Base-by-base conservation (phyloP, 768 basidiomycete species). In the Xerocomus potaroensis region DNA sequence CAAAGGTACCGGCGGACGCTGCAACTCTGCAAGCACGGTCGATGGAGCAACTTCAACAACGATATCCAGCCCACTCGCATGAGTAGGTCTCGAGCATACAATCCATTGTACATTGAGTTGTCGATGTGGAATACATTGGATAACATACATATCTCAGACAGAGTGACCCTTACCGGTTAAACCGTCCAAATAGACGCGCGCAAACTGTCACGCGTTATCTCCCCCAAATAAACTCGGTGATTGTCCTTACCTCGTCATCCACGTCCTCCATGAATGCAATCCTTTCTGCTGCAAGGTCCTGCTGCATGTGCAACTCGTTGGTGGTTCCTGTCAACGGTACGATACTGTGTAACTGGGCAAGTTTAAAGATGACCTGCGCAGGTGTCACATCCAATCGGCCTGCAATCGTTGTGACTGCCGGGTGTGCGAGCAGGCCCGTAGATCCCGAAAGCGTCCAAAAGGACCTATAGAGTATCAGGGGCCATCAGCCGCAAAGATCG, bases 391-490 rank as follows among this genome's bases (percentile, higher is more conserved):
- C 63, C 21, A 77, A 68, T 19, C 64, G 68, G 15, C 69, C 48
- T 0, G 81, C 76, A 12, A 84, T 66, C 4, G 66, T 53, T 15
- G 64, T 53, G 5, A 84, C 58, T 2, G 68, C 59, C 0, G 74
- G 76, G 57, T 82, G 75, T 4, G 60, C 44, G 5, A 90, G 68
- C 8, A 91, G 68, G 14, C 59, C 69, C 4, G 87, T 83, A 3
- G 87, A 86, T n/a, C 87, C 85, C 1, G 84, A 76, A 19, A 93
- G 67, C 19, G 91, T 91, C 90, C 91, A 91, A 64, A 92, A 91
- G 14, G 88, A 89, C 56, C 88, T 89, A 36, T 40, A 24, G 26
- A 40, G 12, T 9, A 7, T 47, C 24, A 33, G 43, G n/a, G n/a
- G n/a, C n/a, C 26, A 10, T 27, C 26, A 27, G 26, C 22, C 8